A percentile compares a stretch with the other conserved stretches of the same genome.
phyloP scores from a whole-genome alignment of 192 early-diverging fungal genomes.

The Podila clonocystis region DNA sequence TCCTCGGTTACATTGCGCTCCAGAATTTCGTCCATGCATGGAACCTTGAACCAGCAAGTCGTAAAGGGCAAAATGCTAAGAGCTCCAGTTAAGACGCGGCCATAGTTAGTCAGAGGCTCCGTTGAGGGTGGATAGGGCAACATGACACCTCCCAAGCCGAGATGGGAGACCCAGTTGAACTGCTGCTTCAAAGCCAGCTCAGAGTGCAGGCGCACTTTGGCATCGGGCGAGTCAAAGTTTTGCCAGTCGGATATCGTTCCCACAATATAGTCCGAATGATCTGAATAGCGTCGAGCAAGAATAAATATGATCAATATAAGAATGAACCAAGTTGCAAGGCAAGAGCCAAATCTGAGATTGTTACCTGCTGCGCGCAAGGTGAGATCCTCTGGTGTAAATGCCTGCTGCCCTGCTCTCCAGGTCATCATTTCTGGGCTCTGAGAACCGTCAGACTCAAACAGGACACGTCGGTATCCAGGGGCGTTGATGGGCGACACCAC shows the following conservation, averaged over 20 bases:
- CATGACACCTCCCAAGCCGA: constrained; percentile 70
- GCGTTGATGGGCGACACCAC: constrained; percentile 62
- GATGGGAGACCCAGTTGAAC: constrained; percentile 74
- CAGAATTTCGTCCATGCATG: constrained; percentile 60
- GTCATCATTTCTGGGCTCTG: constrained; percentile 26
- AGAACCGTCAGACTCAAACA: constrained; percentile 37
- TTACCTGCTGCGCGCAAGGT: constrained; percentile 56
- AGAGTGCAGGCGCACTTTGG: constrained; percentile 60
- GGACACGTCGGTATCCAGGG: constrained; percentile 55
- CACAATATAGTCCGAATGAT: constrained; percentile 46
- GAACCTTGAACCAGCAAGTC: constrained; percentile 26
- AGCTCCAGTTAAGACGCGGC: constrained; percentile 58
- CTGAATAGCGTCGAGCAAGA: constrained; percentile 1
- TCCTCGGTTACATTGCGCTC: constrained; percentile 15
- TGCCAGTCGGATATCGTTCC: constrained; percentile 66
- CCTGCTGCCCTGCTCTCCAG: constrained; percentile 56
- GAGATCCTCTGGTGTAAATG: constrained; percentile 57
- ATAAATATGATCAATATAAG: neutral
- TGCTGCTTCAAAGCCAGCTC: constrained; percentile 72
- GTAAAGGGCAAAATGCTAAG: constrained; percentile 30
- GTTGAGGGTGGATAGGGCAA: constrained; percentile 54
- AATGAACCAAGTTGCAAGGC: no score
- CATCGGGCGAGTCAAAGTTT: constrained; percentile 60
- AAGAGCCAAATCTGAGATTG: no score
- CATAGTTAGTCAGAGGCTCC: constrained; percentile 61